phyloP scores from a whole-genome alignment of 331 rosid species.

The Cucumis variabilis region DNA sequence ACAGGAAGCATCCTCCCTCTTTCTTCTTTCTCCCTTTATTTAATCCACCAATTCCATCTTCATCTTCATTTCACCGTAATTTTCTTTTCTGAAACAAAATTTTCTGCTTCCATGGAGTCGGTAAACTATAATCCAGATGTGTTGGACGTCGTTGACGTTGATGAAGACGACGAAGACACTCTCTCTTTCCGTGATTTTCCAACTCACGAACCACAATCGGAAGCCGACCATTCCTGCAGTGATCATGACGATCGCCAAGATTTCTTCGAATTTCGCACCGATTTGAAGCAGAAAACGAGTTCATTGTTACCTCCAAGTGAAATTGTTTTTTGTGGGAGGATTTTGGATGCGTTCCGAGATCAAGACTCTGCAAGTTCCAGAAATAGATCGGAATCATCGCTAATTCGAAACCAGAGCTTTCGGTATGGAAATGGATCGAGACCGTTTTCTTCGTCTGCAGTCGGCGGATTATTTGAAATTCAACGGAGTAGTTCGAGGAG shows the following conservation, averaged over 20 bases:
- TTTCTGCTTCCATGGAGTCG: neutral
- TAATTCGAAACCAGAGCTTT: neutral
- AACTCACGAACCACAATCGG: slow-evolving; percentile 11
- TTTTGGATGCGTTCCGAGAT: slow-evolving; percentile 34
- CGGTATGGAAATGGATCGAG: slow-evolving; percentile 28
- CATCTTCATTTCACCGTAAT: neutral
- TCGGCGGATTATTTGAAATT: slow-evolving; percentile 9
- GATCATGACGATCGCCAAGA: slow-evolving; percentile 14
- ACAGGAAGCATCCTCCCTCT: slow-evolving; percentile 12
- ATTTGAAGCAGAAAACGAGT: neutral
- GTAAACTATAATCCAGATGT: neutral
- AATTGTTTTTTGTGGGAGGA: slow-evolving; percentile 61
- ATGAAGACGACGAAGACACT: slow-evolving; percentile 40
- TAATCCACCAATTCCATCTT: neutral
- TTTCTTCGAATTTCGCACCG: slow-evolving; percentile 53
- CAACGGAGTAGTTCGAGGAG: slow-evolving; percentile 29
- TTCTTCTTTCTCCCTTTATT: neutral
- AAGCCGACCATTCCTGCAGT: neutral
- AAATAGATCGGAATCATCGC: slow-evolving; percentile 22
- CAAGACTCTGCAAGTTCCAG: neutral
- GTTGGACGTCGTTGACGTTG: neutral
- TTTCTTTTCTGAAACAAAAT: neutral
- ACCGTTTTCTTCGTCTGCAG: slow-evolving; percentile 2
- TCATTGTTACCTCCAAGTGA: slow-evolving; percentile 2
- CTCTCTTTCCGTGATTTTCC: slow-evolving; percentile 50